Evolutionary conservation across 768 basidiomycete species (phyloP).

Genomic region (Albatrellus ellisii): DNA sequence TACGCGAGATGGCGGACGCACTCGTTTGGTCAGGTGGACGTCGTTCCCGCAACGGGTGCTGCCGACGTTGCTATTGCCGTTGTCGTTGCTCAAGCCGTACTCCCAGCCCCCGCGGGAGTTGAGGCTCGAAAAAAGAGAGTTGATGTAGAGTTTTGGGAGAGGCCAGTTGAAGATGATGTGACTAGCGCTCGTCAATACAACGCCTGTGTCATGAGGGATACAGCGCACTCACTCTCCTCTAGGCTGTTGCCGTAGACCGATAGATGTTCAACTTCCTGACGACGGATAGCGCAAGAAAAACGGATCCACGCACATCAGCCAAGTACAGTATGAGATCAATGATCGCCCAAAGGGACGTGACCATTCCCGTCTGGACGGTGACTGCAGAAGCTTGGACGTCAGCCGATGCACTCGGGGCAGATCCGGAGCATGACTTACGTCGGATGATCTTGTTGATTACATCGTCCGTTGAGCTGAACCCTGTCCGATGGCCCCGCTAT

Average conservation of each 20-base stretch:
- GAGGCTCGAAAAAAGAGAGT: constrained; percentile 1
- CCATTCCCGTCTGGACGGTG: constrained; percentile 20
- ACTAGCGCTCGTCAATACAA: background rate
- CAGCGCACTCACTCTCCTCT: background rate
- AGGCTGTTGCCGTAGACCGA: background rate
- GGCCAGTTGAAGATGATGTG: constrained; percentile 13
- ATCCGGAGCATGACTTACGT: constrained; percentile 1
- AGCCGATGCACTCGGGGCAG: background rate
- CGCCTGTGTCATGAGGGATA: background rate
- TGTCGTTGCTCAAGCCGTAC: too few species aligned
- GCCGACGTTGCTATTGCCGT: too few species aligned
- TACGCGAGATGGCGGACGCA: too few species aligned
- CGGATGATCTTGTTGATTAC: constrained; percentile 11
- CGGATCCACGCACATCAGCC: constrained; percentile 5
- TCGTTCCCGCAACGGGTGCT: too few species aligned
- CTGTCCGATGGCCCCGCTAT: constrained; percentile 8
- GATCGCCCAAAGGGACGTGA: constrained; percentile 15
- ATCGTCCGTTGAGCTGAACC: constrained; percentile 10
- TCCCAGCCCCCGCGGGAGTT: constrained; percentile 1
- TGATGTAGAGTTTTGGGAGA: constrained; percentile 1
- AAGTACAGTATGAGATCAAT: constrained; percentile 18
- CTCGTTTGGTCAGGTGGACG: too few species aligned
- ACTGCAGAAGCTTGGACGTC: constrained; percentile 4
- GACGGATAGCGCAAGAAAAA: background rate
- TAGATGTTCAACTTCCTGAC: too few species aligned